Conservation (phyloP, 2,329 filamentous ascomycete genomes). For the Bipolaris zeicola region DNA sequence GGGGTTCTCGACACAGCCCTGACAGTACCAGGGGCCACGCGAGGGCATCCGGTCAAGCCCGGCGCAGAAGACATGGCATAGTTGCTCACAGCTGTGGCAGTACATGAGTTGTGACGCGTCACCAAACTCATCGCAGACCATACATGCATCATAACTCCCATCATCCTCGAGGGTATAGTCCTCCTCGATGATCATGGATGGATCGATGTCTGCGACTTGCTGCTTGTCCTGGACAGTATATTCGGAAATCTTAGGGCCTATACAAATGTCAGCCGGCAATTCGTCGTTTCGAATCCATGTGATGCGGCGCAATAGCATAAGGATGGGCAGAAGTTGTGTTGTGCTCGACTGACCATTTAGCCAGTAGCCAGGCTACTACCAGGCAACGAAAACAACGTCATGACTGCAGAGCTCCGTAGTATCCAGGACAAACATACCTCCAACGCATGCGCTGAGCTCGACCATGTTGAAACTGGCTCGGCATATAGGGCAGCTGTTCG, state of each 20-base stretch:
- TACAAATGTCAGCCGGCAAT: conserved; percentile 17
- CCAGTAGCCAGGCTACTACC: conserved; percentile 27
- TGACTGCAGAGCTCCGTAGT: conserved; percentile 21
- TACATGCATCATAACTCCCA: conserved; percentile 68
- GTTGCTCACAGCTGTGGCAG: conserved; percentile 87
- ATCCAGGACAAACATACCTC: conserved; percentile 63
- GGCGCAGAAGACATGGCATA: conserved; percentile 91
- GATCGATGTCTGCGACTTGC: conserved; percentile 88
- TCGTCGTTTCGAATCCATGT: conserved; percentile 5
- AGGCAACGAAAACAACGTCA: conserved; percentile 24
- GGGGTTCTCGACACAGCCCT: conserved; percentile 67
- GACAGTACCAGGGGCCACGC: conserved; percentile 83
- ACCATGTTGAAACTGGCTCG: conserved; percentile 89
- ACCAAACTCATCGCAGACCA: conserved; percentile 80
- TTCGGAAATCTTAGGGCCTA: conserved; percentile 63
- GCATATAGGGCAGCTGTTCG: conserved; percentile 98
- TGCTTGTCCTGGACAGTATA: conserved; percentile 78
- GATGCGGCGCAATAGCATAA: conserved; percentile 11
- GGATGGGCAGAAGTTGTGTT: conserved; percentile 25
- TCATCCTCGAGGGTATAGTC: conserved; percentile 63
- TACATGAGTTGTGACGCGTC: conserved; percentile 84
- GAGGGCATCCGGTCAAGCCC: conserved; percentile 77
- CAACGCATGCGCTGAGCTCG: conserved; percentile 77
- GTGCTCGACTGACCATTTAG: conserved; percentile 41
- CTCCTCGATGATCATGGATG: conserved; percentile 74